phyloP scores from a whole-genome alignment of 176 grass and related monocot genomes.

The Lolium multiflorum region DNA sequence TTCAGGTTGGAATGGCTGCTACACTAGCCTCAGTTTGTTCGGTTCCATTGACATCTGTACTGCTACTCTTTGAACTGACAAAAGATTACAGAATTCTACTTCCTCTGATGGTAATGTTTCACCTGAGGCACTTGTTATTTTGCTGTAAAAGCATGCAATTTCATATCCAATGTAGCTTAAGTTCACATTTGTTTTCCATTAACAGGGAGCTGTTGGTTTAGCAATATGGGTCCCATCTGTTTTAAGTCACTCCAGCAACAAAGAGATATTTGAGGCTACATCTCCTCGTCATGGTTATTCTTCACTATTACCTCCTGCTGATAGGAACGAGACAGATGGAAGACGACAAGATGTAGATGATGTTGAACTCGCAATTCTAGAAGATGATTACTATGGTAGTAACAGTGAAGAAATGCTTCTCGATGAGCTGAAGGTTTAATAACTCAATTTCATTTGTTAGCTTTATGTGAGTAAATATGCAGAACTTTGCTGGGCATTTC shows the following conservation, averaged over 20 bases:
- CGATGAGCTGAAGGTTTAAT: slow-evolving; percentile 87
- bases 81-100: slow-evolving; percentile 99
- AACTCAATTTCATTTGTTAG: background rate
- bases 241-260: slow-evolving; percentile 59
- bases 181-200: slow-evolving; percentile 29
- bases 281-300: slow-evolving; percentile 81
- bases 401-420: slow-evolving; percentile 86
- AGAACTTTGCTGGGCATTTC: background rate
- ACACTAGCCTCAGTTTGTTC: slow-evolving; percentile 95
- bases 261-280: slow-evolving; percentile 55
- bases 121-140: slow-evolving; percentile 34
- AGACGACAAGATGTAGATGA: slow-evolving; percentile 59
- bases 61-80: slow-evolving; percentile 96
- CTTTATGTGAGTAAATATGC: slow-evolving; percentile 21
- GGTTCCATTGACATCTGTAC: slow-evolving; percentile 89
- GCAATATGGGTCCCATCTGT: slow-evolving; percentile 99
- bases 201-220: slow-evolving; percentile 96
- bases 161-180: slow-evolving; percentile 17
- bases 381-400: slow-evolving; percentile 65
- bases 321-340: slow-evolving; percentile 59
- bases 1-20: slow-evolving; percentile 97
- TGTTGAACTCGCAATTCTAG: slow-evolving; percentile 72
- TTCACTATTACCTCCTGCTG: slow-evolving; percentile 59
- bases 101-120: slow-evolving; percentile 81
- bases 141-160: slow-evolving; percentile 27